These are phyloP conservation scores for Xylaria sp. DNA, from an alignment of 495 filamentous ascomycete genomes.

Conservation along the genomic window DNA sequence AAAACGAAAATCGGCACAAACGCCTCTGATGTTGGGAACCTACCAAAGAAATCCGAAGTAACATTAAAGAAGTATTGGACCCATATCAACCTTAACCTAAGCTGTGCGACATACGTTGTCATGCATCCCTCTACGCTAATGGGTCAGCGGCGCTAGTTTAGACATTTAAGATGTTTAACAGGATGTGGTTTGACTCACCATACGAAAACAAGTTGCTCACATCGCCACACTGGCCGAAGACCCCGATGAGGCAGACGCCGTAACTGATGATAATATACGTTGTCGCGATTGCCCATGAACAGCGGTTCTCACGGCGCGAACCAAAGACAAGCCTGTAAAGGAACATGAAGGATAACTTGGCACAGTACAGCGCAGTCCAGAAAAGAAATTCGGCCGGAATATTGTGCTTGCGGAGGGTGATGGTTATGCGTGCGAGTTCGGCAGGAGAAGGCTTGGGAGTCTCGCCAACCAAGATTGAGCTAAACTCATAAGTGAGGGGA, in stretches of 20 bases:
- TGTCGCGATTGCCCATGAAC: not conserved
- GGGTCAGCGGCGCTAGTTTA: not conserved
- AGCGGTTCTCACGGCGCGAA: not conserved
- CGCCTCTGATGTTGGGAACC: not conserved
- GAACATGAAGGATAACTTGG: conserved; percentile 28
- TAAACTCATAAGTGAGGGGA: conserved; percentile 25
- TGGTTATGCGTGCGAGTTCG: conserved; percentile 22
- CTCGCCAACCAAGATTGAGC: conserved; percentile 30
- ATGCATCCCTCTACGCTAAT: not conserved
- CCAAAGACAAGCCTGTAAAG: conserved; percentile 1
- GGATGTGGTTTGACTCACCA: not conserved
- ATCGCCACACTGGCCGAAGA: conserved; percentile 30
- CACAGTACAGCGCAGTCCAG: conserved; percentile 28
- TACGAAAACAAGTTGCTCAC: conserved; percentile 4
- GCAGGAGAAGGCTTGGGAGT: conserved; percentile 18
- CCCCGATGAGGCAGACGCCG: conserved; percentile 24
- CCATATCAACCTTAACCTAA: not conserved
- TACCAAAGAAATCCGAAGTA: not conserved
- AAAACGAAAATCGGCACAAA: not conserved
- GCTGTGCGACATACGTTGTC: not conserved
- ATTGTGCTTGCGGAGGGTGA: conserved; percentile 26
- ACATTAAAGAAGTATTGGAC: not conserved
- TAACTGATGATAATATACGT: conserved; percentile 27
- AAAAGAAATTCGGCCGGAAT: conserved; percentile 17
- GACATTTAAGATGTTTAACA: not conserved